Base-by-base conservation (phyloP, 2,329 filamentous ascomycete species). In the Diaporthe longicolla region DNA sequence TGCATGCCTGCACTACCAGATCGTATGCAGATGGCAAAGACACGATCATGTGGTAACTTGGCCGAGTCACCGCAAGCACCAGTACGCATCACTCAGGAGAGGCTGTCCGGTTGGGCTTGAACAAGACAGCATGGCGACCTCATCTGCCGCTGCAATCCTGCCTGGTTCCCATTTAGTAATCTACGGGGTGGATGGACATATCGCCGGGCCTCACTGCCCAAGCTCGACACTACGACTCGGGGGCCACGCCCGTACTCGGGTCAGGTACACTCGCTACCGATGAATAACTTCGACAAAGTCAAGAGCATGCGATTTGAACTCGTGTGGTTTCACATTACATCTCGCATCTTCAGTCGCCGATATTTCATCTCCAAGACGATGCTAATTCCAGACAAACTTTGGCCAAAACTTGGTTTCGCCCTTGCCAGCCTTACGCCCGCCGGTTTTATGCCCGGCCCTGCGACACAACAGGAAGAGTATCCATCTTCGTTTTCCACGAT, bases 271-370 rank as follows among this genome's bases (percentile, higher is more conserved):
- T 32, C 21, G 63, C 13, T 37, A 21, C 45, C 32, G 45, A 52
- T 45, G 29, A 21, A n/a, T 19, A 19, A 10, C 17, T n/a, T 52
- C 26, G n/a, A 24, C 29, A 32, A 37, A 66, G 29, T 52, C 45
- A 66, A 66, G 52, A 52, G 45, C 29, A 66, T 66, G 63, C 45
- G 24, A 66, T 66, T 66, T 50, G 61, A 52, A 66, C 52, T 66
- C 61, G 19, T n/a, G 29, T 50, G 61, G 63, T 66, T 66, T 66
- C 63, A 66, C 48, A 66, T 66, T 24, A 37, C 63, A 52, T 52
- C 45, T 66, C 17, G 63, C 29, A 26, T 45, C 29, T 52, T 66
- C 45, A 52, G 45, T 37, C 45, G 52, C 29, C 45, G 15, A 37
- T 37, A 66, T 66, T 45, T 52, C 21, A 66, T 37, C 45, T 17